Conservation (phyloP, 139 green algal genomes). For the Chlamydomonas sphaeroides region DNA sequence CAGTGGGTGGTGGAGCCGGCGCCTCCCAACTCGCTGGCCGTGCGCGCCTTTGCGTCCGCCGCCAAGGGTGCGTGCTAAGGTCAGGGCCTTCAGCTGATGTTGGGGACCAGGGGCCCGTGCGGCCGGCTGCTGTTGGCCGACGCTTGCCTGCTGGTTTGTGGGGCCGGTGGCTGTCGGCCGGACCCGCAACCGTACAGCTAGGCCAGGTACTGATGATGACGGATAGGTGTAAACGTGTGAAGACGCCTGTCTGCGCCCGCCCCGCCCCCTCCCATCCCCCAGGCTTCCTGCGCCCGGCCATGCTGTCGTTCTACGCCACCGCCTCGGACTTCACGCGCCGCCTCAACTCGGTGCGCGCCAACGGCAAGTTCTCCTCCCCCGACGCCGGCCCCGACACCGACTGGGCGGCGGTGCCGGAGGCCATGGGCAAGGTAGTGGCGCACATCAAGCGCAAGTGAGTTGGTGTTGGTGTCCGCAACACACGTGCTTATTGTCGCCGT, state of each 20-base stretch:
- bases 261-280: neutral
- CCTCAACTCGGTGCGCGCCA: constrained; percentile 82
- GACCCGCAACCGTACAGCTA: no score
- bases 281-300: constrained; percentile 67
- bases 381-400: constrained; percentile 53
- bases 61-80: constrained; percentile 42
- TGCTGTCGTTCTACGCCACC: constrained; percentile 85
- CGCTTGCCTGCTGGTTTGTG: no score
- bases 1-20: constrained; percentile 86
- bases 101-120: no score
- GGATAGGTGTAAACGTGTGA: no score
- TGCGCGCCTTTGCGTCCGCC: constrained; percentile 65
- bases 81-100: no score
- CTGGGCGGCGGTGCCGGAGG: constrained; percentile 56
- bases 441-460: constrained; percentile 67
- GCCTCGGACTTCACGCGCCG: constrained; percentile 91
- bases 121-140: no score
- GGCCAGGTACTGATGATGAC: no score
- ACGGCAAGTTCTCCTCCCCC: constrained; percentile 84
- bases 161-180: no score
- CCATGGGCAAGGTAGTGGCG: constrained; percentile 74
- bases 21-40: constrained; percentile 61
- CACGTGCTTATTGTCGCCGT: no score
- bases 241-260: neutral
- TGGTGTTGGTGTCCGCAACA: neutral